These are phyloP conservation scores for Stagonosporopsis tanaceti DNA, from an alignment of 2,329 filamentous ascomycete genomes.

Conservation along the genomic window DNA sequence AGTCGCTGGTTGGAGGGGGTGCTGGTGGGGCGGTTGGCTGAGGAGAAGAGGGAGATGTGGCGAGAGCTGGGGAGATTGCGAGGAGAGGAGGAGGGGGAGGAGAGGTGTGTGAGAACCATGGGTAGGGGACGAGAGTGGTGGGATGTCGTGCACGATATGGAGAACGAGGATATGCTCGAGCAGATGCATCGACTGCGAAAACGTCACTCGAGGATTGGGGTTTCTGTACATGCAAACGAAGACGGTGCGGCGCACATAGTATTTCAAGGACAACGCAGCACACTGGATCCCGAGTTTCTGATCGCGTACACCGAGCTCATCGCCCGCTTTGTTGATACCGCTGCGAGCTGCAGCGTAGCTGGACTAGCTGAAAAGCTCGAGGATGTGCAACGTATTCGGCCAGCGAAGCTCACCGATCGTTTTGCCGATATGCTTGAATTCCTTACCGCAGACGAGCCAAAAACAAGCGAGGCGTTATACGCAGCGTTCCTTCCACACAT, in stretches of 20 bases:
- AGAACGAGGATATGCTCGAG: neutral
- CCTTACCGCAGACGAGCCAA: neutral
- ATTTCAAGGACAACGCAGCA: slow-evolving; percentile 1
- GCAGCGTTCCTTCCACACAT: no score
- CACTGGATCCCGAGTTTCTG: neutral
- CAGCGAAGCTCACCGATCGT: neutral
- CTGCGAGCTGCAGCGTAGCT: neutral
- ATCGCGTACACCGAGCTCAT: slow-evolving; percentile 2
- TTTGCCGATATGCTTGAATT: slow-evolving; percentile 2
- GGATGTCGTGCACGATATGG: slow-evolving; percentile 1
- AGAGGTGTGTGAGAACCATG: neutral
- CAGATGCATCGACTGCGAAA: neutral
- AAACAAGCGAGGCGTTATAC: neutral
- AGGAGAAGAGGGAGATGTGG: neutral
- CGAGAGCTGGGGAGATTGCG: no score
- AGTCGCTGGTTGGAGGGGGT: slow-evolving; percentile 7
- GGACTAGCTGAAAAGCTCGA: neutral
- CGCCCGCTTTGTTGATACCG: neutral
- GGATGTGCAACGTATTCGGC: neutral
- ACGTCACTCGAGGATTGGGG: neutral
- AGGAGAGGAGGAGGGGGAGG: neutral
- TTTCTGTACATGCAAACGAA: neutral
- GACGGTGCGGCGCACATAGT: neutral
- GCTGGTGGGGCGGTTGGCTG: neutral
- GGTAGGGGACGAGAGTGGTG: slow-evolving; percentile 4